phyloP scores from a whole-genome alignment of 768 basidiomycete genomes.

The Polyporus arcularius region DNA sequence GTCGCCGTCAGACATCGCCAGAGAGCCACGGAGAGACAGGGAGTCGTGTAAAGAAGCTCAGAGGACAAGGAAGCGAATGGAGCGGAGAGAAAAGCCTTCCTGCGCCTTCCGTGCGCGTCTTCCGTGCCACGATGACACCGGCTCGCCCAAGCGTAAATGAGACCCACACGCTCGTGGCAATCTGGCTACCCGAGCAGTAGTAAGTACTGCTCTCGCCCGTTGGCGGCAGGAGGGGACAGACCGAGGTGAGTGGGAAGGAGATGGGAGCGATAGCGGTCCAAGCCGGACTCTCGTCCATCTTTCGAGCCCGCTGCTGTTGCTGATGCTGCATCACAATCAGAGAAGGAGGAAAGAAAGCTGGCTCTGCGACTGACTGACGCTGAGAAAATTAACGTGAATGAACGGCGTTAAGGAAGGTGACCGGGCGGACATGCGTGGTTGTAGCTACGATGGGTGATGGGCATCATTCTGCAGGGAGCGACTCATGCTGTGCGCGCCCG shows the following conservation, averaged over 20 bases:
- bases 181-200: too few species aligned
- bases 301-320: background rate
- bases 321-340: constrained; percentile 11
- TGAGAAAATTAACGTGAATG: background rate
- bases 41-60: background rate
- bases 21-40: background rate
- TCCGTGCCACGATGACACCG: constrained; percentile 5
- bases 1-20: constrained; percentile 9
- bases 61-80: background rate
- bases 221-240: too few species aligned
- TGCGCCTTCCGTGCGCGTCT: background rate
- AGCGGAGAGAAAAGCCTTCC: background rate
- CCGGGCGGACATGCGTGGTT: background rate
- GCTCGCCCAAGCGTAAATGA: constrained; percentile 7
- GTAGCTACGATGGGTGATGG: constrained; percentile 15
- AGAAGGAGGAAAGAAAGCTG: background rate
- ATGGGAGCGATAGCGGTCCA: too few species aligned
- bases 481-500: background rate
- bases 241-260: too few species aligned
- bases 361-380: constrained; percentile 6
- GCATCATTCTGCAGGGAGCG: constrained; percentile 17
- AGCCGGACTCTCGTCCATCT: background rate
- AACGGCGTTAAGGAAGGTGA: background rate
- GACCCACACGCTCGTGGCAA: background rate
- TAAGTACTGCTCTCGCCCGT: too few species aligned